Percentiles rank a stretch among this genome's conserved stretches.
Evolutionary conservation across 441 rosid species (phyloP).

Genomic region (Croton laevigatus): DNA sequence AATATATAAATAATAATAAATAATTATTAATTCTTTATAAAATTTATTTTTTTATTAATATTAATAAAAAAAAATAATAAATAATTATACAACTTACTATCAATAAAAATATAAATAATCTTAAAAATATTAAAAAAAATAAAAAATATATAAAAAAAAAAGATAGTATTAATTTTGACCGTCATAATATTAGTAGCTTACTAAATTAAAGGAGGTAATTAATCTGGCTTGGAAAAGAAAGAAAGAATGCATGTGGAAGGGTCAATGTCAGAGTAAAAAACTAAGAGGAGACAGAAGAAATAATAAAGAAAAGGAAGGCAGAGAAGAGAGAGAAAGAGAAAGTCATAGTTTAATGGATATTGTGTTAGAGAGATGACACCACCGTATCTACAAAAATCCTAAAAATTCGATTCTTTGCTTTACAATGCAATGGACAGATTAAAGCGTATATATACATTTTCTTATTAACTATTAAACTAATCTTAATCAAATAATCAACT

Average conservation of each 20-base stretch:
- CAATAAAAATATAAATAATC: too few species aligned
- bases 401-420: slow-evolving; percentile 60
- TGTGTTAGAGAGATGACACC: slow-evolving; percentile 28
- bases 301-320: neutral
- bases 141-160: too few species aligned
- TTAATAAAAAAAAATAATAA: too few species aligned
- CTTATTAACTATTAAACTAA: neutral
- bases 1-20: too few species aligned
- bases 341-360: slow-evolving; percentile 23
- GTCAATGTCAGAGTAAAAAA: neutral
- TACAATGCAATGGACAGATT: slow-evolving; percentile 37
- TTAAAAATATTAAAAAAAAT: too few species aligned
- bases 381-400: slow-evolving; percentile 65
- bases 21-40: too few species aligned
- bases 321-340: slow-evolving; percentile 13
- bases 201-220: neutral
- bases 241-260: neutral
- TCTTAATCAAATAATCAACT: too few species aligned
- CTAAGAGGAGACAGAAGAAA: neutral
- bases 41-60: too few species aligned
- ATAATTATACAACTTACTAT: too few species aligned
- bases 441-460: neutral
- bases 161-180: neutral
- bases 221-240: neutral
- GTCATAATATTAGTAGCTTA: neutral